These are phyloP conservation scores for Histomonas meleagridis DNA, from an alignment of 208 protist genomes.

Conservation along the genomic window DNA sequence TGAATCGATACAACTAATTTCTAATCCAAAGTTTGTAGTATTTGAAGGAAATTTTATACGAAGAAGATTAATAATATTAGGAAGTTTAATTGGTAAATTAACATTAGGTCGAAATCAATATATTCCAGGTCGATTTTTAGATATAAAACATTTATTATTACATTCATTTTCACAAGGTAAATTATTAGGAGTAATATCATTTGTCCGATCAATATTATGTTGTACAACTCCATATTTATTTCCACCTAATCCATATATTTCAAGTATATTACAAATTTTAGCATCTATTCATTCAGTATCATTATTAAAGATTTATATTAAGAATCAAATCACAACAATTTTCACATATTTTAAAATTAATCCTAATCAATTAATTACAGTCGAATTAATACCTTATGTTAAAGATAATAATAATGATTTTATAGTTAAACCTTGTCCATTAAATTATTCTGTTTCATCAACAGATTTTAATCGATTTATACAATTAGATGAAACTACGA, in stretches of 20 bases:
- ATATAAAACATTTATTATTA: not conserved
- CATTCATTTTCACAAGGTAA: conserved; percentile 26
- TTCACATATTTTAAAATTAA: not conserved
- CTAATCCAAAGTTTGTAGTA: not conserved
- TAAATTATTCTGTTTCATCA: not conserved
- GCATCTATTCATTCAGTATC: not conserved
- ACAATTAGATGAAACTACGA: not conserved
- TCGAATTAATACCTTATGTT: not conserved
- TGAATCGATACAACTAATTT: not conserved
- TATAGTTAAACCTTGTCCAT: not conserved
- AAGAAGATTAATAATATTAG: not conserved
- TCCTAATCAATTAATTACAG: not conserved
- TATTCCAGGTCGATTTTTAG: not conserved
- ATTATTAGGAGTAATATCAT: not conserved
- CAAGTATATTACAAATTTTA: not conserved
- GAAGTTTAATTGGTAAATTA: not conserved
- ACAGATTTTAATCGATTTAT: not conserved
- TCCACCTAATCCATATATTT: conserved; percentile 4
- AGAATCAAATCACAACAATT: not conserved
- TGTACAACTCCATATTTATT: not conserved
- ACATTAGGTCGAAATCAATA: not conserved
- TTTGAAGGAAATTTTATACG: not conserved
- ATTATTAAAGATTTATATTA: not conserved
- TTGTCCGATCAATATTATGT: not conserved
- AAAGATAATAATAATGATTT: conserved; percentile 2